Conservation (phyloP, 2,329 filamentous ascomycete species). For the Colletotrichum sp. region DNA sequence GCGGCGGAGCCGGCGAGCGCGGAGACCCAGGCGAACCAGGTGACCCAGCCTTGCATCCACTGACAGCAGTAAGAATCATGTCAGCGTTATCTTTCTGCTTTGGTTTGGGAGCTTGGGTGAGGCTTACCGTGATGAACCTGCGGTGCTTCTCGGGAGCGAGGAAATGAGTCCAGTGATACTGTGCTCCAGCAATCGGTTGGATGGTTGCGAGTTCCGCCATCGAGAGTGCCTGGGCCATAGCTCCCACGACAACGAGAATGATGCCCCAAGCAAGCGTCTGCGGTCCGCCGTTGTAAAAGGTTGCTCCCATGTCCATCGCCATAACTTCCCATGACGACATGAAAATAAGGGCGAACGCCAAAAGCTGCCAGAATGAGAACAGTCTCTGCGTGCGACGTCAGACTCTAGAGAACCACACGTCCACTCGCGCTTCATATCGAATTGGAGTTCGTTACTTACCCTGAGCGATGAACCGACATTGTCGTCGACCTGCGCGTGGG, state of each 20-base stretch:
- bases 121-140: conserved; percentile 12
- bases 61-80: neutral
- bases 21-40: conserved; percentile 19
- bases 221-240: conserved; percentile 14
- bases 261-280: conserved; percentile 19
- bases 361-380: conserved; percentile 14
- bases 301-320: conserved; percentile 20
- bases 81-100: rapidly evolving
- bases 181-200: conserved; percentile 26
- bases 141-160: conserved; percentile 13
- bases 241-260: conserved; percentile 11
- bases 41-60: conserved; percentile 21
- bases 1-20: conserved; percentile 13
- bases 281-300: conserved; percentile 12
- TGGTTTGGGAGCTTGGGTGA: neutral
- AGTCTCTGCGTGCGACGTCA: neutral
- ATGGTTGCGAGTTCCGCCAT: conserved; percentile 28
- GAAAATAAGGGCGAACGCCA: conserved; percentile 16
- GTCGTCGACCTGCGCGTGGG: neutral
- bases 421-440: neutral
- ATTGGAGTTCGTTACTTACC: neutral
- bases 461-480: neutral
- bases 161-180: conserved; percentile 26
- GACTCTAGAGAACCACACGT: neutral
- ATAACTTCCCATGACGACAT: conserved; percentile 21